Conservation (phyloP, 2,329 filamentous ascomycete genomes). For the Seiridium cupressi region DNA sequence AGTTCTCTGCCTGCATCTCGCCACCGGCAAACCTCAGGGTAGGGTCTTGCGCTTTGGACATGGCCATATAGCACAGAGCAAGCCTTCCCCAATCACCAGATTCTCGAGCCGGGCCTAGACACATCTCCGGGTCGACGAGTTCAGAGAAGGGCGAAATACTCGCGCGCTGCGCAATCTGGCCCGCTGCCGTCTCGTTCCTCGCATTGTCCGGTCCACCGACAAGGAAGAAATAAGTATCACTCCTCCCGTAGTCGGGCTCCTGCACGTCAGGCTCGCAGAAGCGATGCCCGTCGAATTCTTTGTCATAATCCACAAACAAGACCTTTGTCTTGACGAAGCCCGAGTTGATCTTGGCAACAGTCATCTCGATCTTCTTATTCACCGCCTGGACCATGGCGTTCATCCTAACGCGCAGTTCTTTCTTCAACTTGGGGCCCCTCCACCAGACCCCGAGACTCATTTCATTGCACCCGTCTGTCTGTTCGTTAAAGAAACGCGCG, state of each 20-base stretch:
- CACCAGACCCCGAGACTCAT: constrained; percentile 46
- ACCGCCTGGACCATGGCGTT: constrained; percentile 42
- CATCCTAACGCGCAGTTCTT: constrained; percentile 36
- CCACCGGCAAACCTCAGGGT: constrained; percentile 27
- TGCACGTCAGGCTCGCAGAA: constrained; percentile 37
- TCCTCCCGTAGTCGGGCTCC: constrained; percentile 42
- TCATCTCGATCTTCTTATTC: constrained; percentile 36
- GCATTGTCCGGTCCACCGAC: constrained; percentile 42
- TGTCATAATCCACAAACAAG: constrained; percentile 44
- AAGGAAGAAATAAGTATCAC: constrained; percentile 47
- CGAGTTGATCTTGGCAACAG: constrained; percentile 34
- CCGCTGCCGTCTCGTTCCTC: constrained; percentile 16
- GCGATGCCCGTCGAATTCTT: constrained; percentile 41
- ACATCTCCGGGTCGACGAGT: constrained; percentile 34
- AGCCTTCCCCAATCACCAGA: constrained; percentile 42
- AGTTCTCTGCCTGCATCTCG: constrained; percentile 25
- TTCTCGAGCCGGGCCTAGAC: constrained; percentile 29
- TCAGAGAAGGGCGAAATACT: constrained; percentile 27
- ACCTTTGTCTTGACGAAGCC: constrained; percentile 34
- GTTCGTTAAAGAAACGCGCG: constrained; percentile 45
- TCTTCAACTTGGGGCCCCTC: constrained; percentile 38
- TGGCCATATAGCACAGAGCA: constrained; percentile 43
- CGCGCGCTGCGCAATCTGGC: constrained; percentile 6
- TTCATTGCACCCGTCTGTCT: constrained; percentile 40
- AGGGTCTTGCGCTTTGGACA: constrained; percentile 33